Conservation (phyloP, 495 filamentous ascomycete species). For the Aspergillus kassunensis region DNA sequence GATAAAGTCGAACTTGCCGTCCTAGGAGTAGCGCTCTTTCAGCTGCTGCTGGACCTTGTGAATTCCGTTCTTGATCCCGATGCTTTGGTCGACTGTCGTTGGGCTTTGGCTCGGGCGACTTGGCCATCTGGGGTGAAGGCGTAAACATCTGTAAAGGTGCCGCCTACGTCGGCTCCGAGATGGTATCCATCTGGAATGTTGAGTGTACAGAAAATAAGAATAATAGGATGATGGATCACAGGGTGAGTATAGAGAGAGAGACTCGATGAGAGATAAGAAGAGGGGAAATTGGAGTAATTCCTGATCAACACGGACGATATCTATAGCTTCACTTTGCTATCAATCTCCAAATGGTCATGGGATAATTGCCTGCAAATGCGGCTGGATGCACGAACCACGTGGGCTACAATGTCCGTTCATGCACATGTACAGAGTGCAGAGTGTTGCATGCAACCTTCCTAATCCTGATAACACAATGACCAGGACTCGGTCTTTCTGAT, state of each 20-base stretch:
- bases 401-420: too few relatives aligned
- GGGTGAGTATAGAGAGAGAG: background rate
- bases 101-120: constrained; percentile 42
- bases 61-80: constrained; percentile 45
- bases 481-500: too few relatives aligned
- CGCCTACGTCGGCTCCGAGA: constrained; percentile 42
- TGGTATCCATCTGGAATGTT: constrained; percentile 1
- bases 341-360: too few relatives aligned
- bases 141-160: constrained; percentile 50
- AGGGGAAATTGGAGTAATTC: too few relatives aligned
- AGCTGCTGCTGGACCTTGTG: constrained; percentile 31
- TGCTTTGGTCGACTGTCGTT: constrained; percentile 46
- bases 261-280: too few relatives aligned
- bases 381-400: too few relatives aligned
- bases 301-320: too few relatives aligned
- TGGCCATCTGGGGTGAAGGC: constrained; percentile 40
- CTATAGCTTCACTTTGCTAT: too few relatives aligned
- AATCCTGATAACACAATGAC: too few relatives aligned
- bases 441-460: too few relatives aligned
- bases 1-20: constrained; percentile 33
- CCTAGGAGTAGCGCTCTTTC: constrained; percentile 20
- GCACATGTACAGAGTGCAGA: too few relatives aligned
- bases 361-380: too few relatives aligned
- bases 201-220: background rate
- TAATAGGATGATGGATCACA: background rate